phyloP scores from a whole-genome alignment of 2,329 filamentous ascomycete species.

The Botryotinia globosa region DNA sequence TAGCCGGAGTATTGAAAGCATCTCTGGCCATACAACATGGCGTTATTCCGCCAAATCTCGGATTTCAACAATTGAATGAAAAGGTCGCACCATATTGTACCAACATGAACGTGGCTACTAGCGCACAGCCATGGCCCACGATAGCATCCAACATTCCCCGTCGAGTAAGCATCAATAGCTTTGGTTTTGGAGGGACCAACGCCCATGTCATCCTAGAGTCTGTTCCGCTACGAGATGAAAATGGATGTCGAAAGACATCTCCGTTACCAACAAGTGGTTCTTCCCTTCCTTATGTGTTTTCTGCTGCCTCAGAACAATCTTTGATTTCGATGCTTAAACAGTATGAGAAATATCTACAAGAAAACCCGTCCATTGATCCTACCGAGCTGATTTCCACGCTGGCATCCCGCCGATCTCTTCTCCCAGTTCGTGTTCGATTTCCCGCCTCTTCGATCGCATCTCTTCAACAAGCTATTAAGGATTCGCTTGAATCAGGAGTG shows the following conservation, averaged over 20 bases:
- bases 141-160: not conserved
- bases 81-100: not conserved
- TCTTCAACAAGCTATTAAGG: not conserved
- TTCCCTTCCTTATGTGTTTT: not conserved
- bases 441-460: not conserved
- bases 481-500: not conserved
- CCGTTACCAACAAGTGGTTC: not conserved
- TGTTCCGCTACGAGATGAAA: not conserved
- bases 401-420: not conserved
- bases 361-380: not conserved
- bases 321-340: not conserved
- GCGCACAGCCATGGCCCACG: not conserved
- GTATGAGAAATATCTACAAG: not conserved
- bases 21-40: conserved; percentile 32
- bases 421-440: not conserved
- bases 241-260: not conserved
- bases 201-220: not conserved
- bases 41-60: conserved; percentile 35
- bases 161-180: conserved; percentile 12
- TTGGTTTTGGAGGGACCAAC: not conserved
- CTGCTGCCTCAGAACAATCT: not conserved
- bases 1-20: conserved; percentile 33
- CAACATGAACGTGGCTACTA: not conserved
- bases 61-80: conserved; percentile 37
- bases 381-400: not conserved